These are phyloP conservation scores for Rubia yunnanensis DNA, from an alignment of 257 asterid species.

Conservation along the genomic window DNA sequence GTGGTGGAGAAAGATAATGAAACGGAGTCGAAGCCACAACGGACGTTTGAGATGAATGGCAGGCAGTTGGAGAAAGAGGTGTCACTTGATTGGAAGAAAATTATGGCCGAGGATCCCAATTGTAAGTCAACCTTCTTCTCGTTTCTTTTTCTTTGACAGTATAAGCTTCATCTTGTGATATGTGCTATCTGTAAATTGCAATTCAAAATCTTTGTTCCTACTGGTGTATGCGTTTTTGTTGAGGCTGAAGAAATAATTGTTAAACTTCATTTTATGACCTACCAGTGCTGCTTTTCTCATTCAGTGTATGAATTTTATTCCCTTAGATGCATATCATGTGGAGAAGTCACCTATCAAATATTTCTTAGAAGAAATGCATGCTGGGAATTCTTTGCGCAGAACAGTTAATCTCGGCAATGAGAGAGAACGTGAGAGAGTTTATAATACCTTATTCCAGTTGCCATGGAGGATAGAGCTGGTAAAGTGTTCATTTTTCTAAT, in stretches of 20 bases:
- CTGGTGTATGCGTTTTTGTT: neutral
- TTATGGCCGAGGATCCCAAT: constrained; percentile 57
- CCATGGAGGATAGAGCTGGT: constrained; percentile 99
- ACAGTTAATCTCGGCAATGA: constrained; percentile 75
- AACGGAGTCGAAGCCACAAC: constrained; percentile 14
- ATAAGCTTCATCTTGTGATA: neutral
- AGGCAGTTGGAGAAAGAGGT: constrained; percentile 57
- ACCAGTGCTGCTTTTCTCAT: constrained; percentile 9
- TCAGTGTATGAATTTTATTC: constrained; percentile 16
- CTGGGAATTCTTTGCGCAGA: constrained; percentile 81
- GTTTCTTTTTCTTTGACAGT: neutral
- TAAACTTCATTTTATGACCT: neutral
- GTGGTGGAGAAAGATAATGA: constrained; percentile 30
- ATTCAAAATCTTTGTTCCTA: neutral
- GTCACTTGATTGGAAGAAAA: constrained; percentile 74
- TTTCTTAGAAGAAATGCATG: constrained; percentile 83
- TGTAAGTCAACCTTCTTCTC: constrained; percentile 36
- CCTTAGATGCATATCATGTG: constrained; percentile 43
- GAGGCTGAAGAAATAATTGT: neutral
- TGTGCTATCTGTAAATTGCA: neutral
- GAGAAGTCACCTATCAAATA: constrained; percentile 77
- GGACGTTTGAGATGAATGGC: constrained; percentile 35
- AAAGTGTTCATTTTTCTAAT: constrained; percentile 15
- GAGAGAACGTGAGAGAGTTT: constrained; percentile 86
- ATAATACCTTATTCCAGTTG: constrained; percentile 87